phyloP scores from a whole-genome alignment of 371 early-diverging fungal species.

The Actinomortierella wolfii region DNA sequence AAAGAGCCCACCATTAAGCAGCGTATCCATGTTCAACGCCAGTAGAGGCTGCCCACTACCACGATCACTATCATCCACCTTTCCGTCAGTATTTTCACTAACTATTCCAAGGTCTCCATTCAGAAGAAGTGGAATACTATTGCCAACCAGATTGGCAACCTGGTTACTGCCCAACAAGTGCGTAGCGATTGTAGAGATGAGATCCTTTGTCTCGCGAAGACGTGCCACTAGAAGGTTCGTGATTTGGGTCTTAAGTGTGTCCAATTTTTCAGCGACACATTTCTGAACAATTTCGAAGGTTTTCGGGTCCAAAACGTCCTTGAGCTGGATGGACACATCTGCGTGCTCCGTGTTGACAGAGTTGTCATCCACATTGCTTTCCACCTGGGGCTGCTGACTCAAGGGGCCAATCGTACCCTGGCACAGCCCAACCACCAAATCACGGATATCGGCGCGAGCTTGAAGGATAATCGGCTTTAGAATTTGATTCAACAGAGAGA shows the following conservation, averaged over 20 bases:
- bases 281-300: too few relatives aligned
- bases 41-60: too few relatives aligned
- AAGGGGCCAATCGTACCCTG: too few relatives aligned
- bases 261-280: background rate
- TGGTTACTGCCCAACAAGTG: background rate
- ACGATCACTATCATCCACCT: too few relatives aligned
- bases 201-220: constrained; percentile 3
- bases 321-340: background rate
- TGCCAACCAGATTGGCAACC: background rate
- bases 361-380: too few relatives aligned
- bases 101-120: too few relatives aligned
- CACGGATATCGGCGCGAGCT: constrained; percentile 9
- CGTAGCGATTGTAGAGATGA: background rate
- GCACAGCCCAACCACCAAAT: constrained; percentile 9
- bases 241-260: constrained; percentile 4
- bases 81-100: too few relatives aligned
- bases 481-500: constrained; percentile 10
- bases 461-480: constrained; percentile 10
- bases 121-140: background rate
- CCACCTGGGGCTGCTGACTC: too few relatives aligned
- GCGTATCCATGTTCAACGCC: too few relatives aligned
- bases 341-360: too few relatives aligned
- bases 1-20: too few relatives aligned
- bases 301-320: background rate
- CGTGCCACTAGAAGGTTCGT: background rate